Conservation (phyloP, 1,139 yeast species). For the Suhomyces yuchorum region DNA sequence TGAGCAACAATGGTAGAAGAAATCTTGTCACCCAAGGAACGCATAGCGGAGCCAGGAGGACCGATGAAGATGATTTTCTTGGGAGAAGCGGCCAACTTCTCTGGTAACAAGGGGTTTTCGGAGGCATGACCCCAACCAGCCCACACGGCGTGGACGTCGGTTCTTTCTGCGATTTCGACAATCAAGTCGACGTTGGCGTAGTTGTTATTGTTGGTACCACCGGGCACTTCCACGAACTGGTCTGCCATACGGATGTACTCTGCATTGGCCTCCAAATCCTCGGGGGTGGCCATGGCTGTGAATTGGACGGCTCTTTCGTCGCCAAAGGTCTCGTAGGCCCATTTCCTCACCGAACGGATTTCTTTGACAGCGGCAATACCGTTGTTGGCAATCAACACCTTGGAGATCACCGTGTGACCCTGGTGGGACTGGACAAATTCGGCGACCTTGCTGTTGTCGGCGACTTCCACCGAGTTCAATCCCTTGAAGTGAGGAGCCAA, state of each 20-base stretch:
- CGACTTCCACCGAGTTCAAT: constrained; percentile 67
- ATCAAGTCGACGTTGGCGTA: constrained; percentile 97
- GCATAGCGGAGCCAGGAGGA: constrained; percentile 98
- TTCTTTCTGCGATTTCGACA: constrained; percentile 95
- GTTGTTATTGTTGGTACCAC: constrained; percentile 97
- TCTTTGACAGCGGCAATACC: constrained; percentile 99
- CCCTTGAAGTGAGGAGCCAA: constrained; percentile 81
- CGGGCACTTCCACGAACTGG: constrained; percentile 97
- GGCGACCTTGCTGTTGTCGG: constrained; percentile 73
- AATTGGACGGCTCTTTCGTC: constrained; percentile 91
- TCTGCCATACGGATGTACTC: constrained; percentile 99
- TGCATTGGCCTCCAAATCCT: constrained; percentile 93
- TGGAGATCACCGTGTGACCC: constrained; percentile 94
- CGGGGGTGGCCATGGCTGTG: constrained; percentile 99
- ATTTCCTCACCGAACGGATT: constrained; percentile 93
- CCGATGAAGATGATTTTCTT: constrained; percentile 91
- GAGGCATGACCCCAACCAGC: constrained; percentile 99
- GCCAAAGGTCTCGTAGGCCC: constrained; percentile 98
- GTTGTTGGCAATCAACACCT: constrained; percentile 90
- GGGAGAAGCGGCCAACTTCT: constrained; percentile 85
- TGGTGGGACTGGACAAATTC: constrained; percentile 84
- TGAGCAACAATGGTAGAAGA: constrained; percentile 98
- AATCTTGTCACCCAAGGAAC: constrained; percentile 97
- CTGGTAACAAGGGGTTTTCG: constrained; percentile 94
- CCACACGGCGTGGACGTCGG: constrained; percentile 98